Evolutionary conservation across 331 rosid genomes (phyloP).

Genomic region (Quercus phellos): DNA sequence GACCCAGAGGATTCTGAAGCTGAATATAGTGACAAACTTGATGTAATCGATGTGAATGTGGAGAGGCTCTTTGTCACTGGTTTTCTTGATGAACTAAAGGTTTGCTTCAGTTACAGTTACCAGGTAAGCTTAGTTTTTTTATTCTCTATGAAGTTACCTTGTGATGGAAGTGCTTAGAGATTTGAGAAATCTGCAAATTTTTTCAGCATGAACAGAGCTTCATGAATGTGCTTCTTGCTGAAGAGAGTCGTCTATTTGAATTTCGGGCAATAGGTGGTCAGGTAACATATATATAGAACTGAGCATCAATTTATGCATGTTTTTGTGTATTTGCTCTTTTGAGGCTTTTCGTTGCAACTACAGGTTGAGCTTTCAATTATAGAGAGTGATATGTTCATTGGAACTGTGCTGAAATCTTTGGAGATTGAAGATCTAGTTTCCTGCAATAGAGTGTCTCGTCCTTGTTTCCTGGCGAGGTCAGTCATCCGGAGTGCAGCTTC

Average conservation of each 20-base stretch:
- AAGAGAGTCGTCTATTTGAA: conserved; percentile 76
- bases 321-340: conserved; percentile 17
- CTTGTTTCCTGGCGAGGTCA: conserved; percentile 87
- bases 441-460: conserved; percentile 37
- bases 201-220: conserved; percentile 62
- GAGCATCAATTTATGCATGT: conserved; percentile 3
- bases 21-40: conserved; percentile 40
- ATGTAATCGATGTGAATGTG: conserved; percentile 30
- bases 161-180: not conserved
- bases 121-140: conserved; percentile 48
- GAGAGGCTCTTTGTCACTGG: conserved; percentile 82
- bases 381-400: conserved; percentile 68
- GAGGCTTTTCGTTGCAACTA: conserved; percentile 21
- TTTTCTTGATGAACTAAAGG: conserved; percentile 85
- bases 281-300: conserved; percentile 39
- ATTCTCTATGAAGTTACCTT: not conserved
- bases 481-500: conserved; percentile 53
- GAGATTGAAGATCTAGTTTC: conserved; percentile 91
- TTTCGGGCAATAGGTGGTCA: conserved; percentile 97
- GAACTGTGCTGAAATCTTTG: conserved; percentile 87
- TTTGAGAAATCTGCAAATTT: conserved; percentile 6
- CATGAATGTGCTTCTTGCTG: conserved; percentile 69
- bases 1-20: conserved; percentile 62
- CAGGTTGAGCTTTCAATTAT: conserved; percentile 90
- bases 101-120: conserved; percentile 69